Evolutionary conservation across 257 asterid species (phyloP), one percentile per base, ranked within the genome.

Genomic region (Solanum commersonii): DNA sequence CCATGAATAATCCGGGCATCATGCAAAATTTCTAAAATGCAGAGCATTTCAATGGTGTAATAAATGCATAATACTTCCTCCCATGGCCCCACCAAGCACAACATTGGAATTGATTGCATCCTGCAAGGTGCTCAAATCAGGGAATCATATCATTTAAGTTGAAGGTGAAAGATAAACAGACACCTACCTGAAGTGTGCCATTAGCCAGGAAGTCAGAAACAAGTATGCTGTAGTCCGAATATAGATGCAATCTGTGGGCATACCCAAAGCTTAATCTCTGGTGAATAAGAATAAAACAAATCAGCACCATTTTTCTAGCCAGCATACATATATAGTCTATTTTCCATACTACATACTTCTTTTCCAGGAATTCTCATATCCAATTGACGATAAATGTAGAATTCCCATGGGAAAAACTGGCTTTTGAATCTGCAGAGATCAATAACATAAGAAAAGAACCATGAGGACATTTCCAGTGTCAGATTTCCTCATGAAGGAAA

Each of bases 341-440:
- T 65, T 76, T 72, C 52, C 82, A 87, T 16, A 33, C 89, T 37
- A 68, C 73, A 79, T 91, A 97, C 99, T 90, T 96, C 98, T 77
- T 90, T 90, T 88, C 90, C 91, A 87, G 98, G 94, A 88, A 97
- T 97, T 83, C 99, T 95, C 70, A 86, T 22, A 83, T 97, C 99
- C 78, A 97, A 96, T 87, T 95, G 99, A 67, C 99, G 98, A 89
- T 96, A 97, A 92, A 97, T 92, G 91, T 96, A 95, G 90, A 97
- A 97, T 86, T 97, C 99, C 99, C 99, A 97, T 44, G 99, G 99
- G 90, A 97, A 97, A n/a, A 60, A 99, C 96, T n/a, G 99, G 99
- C 92, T 95, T 97, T 92, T 97, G 99, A 86, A 97, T 91, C 99
- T 97, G 94, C 87, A 84, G 35, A 87, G 85, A 84, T 25, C 76